Percentiles rank a stretch among this genome's conserved stretches.
phyloP scores from a whole-genome alignment of 768 basidiomycete genomes.

The Serpula lacrymans region DNA sequence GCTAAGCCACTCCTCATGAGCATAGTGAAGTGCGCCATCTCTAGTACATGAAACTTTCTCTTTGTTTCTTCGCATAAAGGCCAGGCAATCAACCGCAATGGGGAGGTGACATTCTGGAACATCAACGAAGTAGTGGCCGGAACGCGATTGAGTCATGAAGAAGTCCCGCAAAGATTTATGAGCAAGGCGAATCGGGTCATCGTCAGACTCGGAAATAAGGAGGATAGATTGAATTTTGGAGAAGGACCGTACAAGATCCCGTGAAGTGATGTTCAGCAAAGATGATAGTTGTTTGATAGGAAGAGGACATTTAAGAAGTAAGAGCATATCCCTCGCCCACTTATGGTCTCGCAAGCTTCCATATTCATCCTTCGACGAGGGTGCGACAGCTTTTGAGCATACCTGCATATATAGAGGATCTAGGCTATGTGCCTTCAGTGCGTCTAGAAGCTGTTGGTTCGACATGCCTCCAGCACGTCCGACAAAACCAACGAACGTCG shows the following conservation, averaged over 20 bases:
- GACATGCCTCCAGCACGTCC: constrained; percentile 15
- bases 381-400: too few relatives aligned
- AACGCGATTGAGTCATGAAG: not conserved
- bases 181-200: constrained; percentile 4
- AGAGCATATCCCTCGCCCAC: constrained; percentile 13
- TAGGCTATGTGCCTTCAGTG: constrained; percentile 9
- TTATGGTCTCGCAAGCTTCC: constrained; percentile 13
- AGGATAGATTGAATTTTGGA: too few relatives aligned
- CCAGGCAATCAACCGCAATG: too few relatives aligned
- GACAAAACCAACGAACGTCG: constrained; percentile 24
- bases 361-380: constrained; percentile 12
- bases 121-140: too few relatives aligned
- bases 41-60: too few relatives aligned
- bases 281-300: constrained; percentile 7
- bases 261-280: constrained; percentile 10
- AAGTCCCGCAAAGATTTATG: not conserved
- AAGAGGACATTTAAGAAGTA: constrained; percentile 14
- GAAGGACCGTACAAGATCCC: constrained; percentile 12
- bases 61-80: too few relatives aligned
- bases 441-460: constrained; percentile 11
- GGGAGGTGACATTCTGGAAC: too few relatives aligned
- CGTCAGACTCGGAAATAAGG: constrained; percentile 10
- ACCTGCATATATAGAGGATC: constrained; percentile 15
- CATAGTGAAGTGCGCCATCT: too few relatives aligned
- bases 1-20: too few relatives aligned